Base-by-base conservation (phyloP, 164 flowering plant genomes). In the Piper betle region DNA sequence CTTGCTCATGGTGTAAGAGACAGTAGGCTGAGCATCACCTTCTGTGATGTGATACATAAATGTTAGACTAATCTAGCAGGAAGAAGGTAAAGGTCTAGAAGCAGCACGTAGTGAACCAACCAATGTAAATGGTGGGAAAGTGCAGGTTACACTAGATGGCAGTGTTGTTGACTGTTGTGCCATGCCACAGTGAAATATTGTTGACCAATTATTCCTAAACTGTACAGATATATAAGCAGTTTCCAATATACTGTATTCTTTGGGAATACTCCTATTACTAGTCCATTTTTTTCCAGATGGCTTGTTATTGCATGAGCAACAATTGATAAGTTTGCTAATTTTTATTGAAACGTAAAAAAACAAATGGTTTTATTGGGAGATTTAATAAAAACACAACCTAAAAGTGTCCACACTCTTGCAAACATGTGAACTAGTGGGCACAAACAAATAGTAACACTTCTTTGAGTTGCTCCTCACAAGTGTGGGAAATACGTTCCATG, bases 321-420 rank as follows among this genome's bases (percentile, higher is more conserved):
- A 25, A 96, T 62, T 25, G 33, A 25, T 25, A 25, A 25, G 33
- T 25, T 25, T 25, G 33, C 33, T 25, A 25, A 25, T 25, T 25
- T 25, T 25, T 25, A 2, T 25, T 25, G 33, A 25, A 25, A 25
- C 33, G 33, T 25, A 25, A 25, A 25, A 25, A 25, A 25, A 25
- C 33, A 25, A 25, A 25, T 25, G 33, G 33, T 25, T 25, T 25
- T 25, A 25, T 25, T 25, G 33, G 33, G 33, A 25, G 33, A 25
- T 25, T 25, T 0, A 25, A 0, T 0, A 25, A 25, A 25, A 25
- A 25, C 33, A 25, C 33, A 25, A 25, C 33, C 33, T 25, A 25
- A 25, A 25, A 25, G 33, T 25, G 33, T 25, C 33, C 33, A 25
- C 2, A 25, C 2, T 25, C 33, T 25, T 25, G 33, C 33, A 25